phyloP scores from a whole-genome alignment of 2,329 filamentous ascomycete species.

The Diaporthe velutina region DNA sequence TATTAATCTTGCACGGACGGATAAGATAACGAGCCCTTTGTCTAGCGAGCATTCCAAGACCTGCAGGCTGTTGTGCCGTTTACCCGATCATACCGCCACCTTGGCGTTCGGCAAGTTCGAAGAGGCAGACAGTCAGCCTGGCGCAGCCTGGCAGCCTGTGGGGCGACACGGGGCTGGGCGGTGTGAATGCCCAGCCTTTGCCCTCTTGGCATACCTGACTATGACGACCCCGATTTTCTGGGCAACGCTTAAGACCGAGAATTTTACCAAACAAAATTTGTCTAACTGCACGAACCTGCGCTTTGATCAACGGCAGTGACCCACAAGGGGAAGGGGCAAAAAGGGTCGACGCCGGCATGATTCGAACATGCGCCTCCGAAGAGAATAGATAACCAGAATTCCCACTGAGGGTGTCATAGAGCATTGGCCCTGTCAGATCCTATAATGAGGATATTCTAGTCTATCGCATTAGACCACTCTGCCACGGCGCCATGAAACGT shows the following conservation, averaged over 20 bases:
- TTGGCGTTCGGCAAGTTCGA: not conserved
- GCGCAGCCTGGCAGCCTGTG: not conserved
- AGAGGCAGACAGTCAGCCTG: not conserved
- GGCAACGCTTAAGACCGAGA: not conserved
- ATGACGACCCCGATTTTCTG: not conserved
- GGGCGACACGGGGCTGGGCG: not conserved
- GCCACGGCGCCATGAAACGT: not conserved
- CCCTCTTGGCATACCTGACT: not conserved
- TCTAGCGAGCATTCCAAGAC: not conserved
- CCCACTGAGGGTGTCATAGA: no score
- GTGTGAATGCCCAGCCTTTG: not conserved
- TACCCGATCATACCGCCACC: not conserved
- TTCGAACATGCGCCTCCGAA: constrained; percentile 20
- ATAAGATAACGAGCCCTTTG: not conserved
- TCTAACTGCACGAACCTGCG: no score
- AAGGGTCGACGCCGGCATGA: not conserved
- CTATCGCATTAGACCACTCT: constrained; percentile 24
- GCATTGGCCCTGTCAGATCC: no score
- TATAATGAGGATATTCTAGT: no score
- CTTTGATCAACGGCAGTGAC: no score
- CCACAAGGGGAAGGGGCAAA: not conserved
- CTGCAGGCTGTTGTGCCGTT: not conserved
- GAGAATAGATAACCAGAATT: constrained; percentile 3
- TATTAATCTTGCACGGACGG: not conserved
- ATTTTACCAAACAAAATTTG: not conserved